Evolutionary conservation across 164 flowering plant genomes (phyloP).

Genomic region (Buxus sempervirens): DNA sequence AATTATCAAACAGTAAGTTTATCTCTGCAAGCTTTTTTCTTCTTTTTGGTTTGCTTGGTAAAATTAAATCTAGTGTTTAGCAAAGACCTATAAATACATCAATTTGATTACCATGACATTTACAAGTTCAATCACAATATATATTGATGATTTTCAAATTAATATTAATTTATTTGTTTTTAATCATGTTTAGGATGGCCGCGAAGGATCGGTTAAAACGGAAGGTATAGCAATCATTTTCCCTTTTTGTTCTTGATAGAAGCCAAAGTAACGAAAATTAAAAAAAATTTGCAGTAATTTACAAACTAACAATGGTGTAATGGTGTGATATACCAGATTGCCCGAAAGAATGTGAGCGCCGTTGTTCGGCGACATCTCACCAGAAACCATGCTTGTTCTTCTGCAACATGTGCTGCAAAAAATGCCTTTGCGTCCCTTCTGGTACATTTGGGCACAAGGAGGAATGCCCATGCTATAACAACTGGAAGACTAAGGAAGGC

Average conservation of each 20-base stretch:
- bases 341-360: conserved; percentile 8
- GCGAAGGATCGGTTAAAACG: no score
- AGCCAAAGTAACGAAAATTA: no score
- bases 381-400: conserved; percentile 18
- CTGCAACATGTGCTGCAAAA: conserved; percentile 29
- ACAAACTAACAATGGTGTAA: not conserved
- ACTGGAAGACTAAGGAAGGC: conserved; percentile 34
- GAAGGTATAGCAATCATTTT: no score
- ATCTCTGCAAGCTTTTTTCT: not conserved
- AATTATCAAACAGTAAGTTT: conserved; percentile 1
- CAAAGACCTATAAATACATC: not conserved
- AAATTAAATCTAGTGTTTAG: not conserved
- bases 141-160: no score
- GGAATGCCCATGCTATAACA: conserved; percentile 38
- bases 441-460: conserved; percentile 33
- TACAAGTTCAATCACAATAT: no score
- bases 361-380: conserved; percentile 31
- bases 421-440: conserved; percentile 34
- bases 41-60: not conserved
- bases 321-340: conserved; percentile 13
- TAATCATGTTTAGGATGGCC: no score
- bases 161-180: no score
- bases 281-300: not conserved
- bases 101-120: not conserved
- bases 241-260: no score